Conservation (phyloP, 2,329 filamentous ascomycete genomes). For the Fusarium sambucinum region DNA sequence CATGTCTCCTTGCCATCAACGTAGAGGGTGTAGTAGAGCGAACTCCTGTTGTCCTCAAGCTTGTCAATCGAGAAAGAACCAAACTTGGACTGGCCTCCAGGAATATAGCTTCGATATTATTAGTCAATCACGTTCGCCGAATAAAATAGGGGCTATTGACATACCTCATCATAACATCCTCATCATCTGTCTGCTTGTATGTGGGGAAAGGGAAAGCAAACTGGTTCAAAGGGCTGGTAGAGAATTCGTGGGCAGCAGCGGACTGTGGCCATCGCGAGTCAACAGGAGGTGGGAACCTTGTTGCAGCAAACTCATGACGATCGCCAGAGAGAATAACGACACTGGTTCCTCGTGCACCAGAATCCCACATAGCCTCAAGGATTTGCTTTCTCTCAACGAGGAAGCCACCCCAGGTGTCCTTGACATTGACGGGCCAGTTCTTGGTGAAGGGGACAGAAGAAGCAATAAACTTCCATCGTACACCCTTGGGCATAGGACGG, state of each 20-base stretch:
- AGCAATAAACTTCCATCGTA: conserved; percentile 94
- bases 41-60: conserved; percentile 69
- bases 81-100: conserved; percentile 90
- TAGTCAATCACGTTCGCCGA: background rate
- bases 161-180: conserved; percentile 88
- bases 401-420: conserved; percentile 96
- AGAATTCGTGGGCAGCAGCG: conserved; percentile 87
- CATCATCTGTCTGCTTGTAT: conserved; percentile 82
- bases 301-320: conserved; percentile 96
- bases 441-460: conserved; percentile 96
- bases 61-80: conserved; percentile 78
- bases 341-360: conserved; percentile 78
- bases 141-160: conserved; percentile 55
- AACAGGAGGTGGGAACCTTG: conserved; percentile 75
- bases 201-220: conserved; percentile 90
- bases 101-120: conserved; percentile 70
- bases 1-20: conserved; percentile 84
- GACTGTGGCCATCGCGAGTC: conserved; percentile 72
- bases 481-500: conserved; percentile 77
- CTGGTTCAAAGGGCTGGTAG: conserved; percentile 89
- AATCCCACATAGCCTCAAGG: conserved; percentile 93
- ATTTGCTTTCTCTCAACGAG: conserved; percentile 81
- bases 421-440: conserved; percentile 90
- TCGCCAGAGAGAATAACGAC: conserved; percentile 91
- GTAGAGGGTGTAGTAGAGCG: conserved; percentile 83